A percentile compares a stretch with the other conserved stretches of the same genome.
Evolutionary conservation across 192 early-diverging fungal genomes (phyloP).

Genomic region (Lobosporangium transversale): DNA sequence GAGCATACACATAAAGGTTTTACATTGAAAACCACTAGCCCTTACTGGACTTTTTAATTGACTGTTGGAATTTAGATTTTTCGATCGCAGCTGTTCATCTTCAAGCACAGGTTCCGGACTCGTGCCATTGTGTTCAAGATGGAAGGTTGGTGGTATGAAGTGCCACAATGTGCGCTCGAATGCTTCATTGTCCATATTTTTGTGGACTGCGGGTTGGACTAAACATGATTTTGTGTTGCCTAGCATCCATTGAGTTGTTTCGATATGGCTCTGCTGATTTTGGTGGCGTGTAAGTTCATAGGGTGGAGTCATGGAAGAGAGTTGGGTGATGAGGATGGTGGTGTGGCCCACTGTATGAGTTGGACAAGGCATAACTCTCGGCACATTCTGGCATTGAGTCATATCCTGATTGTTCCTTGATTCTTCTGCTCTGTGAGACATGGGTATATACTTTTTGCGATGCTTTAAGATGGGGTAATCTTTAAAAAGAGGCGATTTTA

Average conservation of each 20-base stretch:
- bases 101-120: too few relatives aligned
- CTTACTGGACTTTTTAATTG: too few relatives aligned
- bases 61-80: too few relatives aligned
- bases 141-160: conserved; percentile 4
- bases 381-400: not conserved
- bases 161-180: conserved; percentile 25
- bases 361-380: conserved; percentile 13
- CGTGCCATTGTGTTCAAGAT: not conserved
- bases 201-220: not conserved
- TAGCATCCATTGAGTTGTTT: not conserved
- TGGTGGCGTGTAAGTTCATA: conserved; percentile 14
- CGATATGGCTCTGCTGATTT: not conserved
- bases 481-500: too few relatives aligned
- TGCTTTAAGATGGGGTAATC: too few relatives aligned
- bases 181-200: not conserved
- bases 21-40: too few relatives aligned
- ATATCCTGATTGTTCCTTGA: not conserved
- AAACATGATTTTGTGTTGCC: not conserved
- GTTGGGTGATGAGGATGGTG: conserved; percentile 16
- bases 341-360: conserved; percentile 18
- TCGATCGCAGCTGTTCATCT: too few relatives aligned
- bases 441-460: too few relatives aligned
- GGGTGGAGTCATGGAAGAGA: not conserved
- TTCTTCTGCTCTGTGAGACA: conserved; percentile 3
- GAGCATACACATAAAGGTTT: too few relatives aligned